phyloP scores from a whole-genome alignment of 345 rosid species.

The Syzygium aromaticum region DNA sequence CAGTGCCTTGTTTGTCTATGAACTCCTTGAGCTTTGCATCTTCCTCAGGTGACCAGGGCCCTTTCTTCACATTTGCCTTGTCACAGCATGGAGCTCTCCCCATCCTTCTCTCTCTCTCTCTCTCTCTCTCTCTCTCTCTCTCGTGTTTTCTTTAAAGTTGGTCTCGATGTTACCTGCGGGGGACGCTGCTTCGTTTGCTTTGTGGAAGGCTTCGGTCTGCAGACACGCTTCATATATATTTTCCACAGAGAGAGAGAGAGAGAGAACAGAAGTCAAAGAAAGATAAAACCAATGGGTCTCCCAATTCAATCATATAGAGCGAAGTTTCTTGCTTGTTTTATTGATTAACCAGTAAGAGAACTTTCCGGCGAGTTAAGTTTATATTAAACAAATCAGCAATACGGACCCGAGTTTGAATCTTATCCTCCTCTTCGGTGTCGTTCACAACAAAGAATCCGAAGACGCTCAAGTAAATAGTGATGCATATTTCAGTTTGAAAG shows the following conservation, averaged over 20 bases:
- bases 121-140: constrained; percentile 4
- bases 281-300: neutral
- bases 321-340: neutral
- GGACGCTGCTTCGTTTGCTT: neutral
- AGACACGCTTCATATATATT: neutral
- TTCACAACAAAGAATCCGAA: neutral
- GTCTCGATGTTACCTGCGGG: neutral
- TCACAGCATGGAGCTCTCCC: constrained; percentile 97
- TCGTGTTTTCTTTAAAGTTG: neutral
- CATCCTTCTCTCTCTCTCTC: constrained; percentile 20
- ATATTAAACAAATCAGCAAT: neutral
- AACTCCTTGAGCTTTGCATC: constrained; percentile 75
- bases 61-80: constrained; percentile 82
- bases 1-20: constrained; percentile 56
- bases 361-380: neutral
- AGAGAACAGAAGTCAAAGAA: constrained; percentile 4
- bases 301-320: neutral
- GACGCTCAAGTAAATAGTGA: neutral
- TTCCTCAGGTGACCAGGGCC: constrained; percentile 98
- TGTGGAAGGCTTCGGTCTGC: neutral
- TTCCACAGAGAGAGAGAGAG: neutral
- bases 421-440: neutral
- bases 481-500: neutral
- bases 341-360: neutral
- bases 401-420: neutral